Evolutionary conservation across 768 basidiomycete species (phyloP).

Genomic region (Stropharia rugosoannulata): DNA sequence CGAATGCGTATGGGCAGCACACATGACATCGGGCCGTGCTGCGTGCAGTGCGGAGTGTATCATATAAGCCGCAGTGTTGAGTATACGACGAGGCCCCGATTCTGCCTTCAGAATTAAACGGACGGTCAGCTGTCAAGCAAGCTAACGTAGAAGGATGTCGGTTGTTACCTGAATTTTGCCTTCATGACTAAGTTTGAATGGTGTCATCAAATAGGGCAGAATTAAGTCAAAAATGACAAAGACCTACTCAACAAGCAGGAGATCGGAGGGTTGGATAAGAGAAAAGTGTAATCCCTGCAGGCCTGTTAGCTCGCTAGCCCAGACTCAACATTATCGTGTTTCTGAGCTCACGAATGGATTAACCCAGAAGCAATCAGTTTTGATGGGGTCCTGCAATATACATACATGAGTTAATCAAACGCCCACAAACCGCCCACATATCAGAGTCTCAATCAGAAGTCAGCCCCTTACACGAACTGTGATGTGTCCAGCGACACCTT

Average conservation of each 20-base stretch:
- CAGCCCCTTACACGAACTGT: constrained; percentile 37
- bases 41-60: constrained; percentile 44
- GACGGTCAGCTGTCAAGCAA: not conserved
- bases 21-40: constrained; percentile 47
- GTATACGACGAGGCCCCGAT: constrained; percentile 27
- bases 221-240: not conserved
- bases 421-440: not conserved
- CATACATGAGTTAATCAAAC: not conserved
- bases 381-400: constrained; percentile 34
- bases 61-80: constrained; percentile 32
- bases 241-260: constrained; percentile 44
- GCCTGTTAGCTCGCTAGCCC: not conserved
- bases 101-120: constrained; percentile 20
- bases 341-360: constrained; percentile 38
- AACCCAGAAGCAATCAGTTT: constrained; percentile 45
- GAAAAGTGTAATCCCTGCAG: constrained; percentile 43
- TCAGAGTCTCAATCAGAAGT: not conserved
- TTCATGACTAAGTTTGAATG: constrained; percentile 17
- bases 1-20: constrained; percentile 49
- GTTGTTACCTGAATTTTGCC: constrained; percentile 23
- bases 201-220: not conserved
- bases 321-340: no score
- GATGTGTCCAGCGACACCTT: constrained; percentile 51
- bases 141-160: not conserved
- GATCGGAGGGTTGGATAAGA: constrained; percentile 40